Base-by-base conservation (phyloP, 345 rosid genomes). In the Euphorbia pulcherrima region DNA sequence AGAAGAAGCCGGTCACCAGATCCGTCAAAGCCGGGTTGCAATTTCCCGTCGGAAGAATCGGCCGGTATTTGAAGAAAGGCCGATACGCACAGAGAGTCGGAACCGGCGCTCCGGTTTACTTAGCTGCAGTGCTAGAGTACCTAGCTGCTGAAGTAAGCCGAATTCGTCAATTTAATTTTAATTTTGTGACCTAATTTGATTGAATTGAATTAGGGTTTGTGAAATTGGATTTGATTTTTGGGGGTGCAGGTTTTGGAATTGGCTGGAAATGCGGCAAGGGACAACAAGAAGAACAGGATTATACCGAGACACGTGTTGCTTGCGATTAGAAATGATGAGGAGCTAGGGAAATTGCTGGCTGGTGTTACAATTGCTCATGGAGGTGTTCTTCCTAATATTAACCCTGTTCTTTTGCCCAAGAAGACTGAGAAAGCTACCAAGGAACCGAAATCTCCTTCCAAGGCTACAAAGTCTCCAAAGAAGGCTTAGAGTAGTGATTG, bases 341-440 rank as follows among this genome's bases (percentile, higher is more conserved):
- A 80, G 44, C 75, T 80, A 1, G 80, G 83, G 8, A 80, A 80
- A 68, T 60, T 80, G n/a, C 76, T 80, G 2, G 80, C 80, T 0
- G 83, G 83, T 9, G 83, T 80, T 17, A 80, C 83, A 23, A 80
- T 80, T 11, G 83, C 83, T 23, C 80, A 80, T 27, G 83, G 83
- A 18, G 83, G 83, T 3, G 83, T 80, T 13, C 64, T 80, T 9
- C 80, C 80, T 0, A 80, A 76, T 73, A 80, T 80, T 63, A 80
- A 80, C 60, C 80, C 83, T 6, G 68, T 76, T 29, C 80, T 80
- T 18, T 72, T 80, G 56, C 83, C 83, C 0, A 80, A 80, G 73
- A 80, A 80, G 56, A 17, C 83, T 0, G 80, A 80, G 28, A 77
- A 74, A 60, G 67, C 69, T 6, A 24, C 55, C 9, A 79, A 75